Conservation (phyloP, 176 grass and related monocot genomes). For the Oryza glaberrima region DNA sequence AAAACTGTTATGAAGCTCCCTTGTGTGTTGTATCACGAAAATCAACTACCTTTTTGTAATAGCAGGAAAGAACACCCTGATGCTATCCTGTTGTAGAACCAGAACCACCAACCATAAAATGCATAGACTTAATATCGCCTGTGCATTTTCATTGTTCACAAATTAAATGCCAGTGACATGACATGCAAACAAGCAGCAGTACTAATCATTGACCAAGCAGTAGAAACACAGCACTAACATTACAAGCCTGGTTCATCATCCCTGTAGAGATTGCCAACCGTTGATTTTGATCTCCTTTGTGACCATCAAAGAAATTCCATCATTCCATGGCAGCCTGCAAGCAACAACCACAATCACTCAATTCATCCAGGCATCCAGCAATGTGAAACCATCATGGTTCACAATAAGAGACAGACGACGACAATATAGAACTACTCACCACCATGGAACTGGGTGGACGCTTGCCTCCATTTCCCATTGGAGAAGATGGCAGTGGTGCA, state of each 20-base stretch:
- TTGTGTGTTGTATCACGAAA: not conserved
- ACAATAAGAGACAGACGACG: not conserved
- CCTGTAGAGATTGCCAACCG: not conserved
- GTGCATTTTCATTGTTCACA: not conserved
- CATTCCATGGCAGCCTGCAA: slow-evolving; percentile 32
- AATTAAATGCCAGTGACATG: not conserved
- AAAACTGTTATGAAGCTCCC: not conserved
- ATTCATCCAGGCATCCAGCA: slow-evolving; percentile 12
- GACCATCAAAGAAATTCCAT: not conserved
- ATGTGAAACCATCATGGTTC: not conserved
- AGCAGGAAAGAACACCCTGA: not conserved
- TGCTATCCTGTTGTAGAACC: not conserved
- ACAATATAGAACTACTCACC: not conserved
- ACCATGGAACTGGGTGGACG: not conserved
- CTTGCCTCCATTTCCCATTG: not conserved
- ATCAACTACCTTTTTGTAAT: not conserved
- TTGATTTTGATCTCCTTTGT: not conserved
- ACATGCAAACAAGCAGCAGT: not conserved
- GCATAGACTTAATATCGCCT: not conserved
- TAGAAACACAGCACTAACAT: slow-evolving; percentile 6
- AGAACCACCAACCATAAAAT: not conserved
- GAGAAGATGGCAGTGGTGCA: too few species aligned
- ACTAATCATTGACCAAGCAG: not conserved
- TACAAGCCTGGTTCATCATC: not conserved
- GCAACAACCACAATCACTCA: not conserved